A percentile compares a stretch with the other conserved stretches of the same genome.
Conservation (phyloP, 208 protist genomes). For the Strigomonas galati region DNA sequence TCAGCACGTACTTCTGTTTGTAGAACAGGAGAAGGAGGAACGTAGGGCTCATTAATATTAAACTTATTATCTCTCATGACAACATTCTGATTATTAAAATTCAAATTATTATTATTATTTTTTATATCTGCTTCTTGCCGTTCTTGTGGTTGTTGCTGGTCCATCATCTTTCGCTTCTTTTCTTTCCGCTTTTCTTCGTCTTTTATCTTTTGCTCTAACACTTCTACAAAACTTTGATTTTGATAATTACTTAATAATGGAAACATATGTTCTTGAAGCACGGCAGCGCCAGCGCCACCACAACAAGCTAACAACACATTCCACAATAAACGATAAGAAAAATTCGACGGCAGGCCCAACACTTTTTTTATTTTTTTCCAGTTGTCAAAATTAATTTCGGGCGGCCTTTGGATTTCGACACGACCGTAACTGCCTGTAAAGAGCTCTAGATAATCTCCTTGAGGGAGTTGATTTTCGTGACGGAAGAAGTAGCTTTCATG, state of each 20-base stretch:
- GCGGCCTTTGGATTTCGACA: constrained; percentile 69
- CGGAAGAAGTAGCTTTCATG: neutral
- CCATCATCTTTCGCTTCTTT: too few relatives aligned
- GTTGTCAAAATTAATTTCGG: constrained; percentile 38
- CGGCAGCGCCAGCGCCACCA: constrained; percentile 30
- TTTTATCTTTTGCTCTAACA: too few relatives aligned
- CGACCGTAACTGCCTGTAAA: constrained; percentile 71
- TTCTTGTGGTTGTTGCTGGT: too few relatives aligned
- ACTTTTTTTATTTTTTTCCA: constrained; percentile 32
- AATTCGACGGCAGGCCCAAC: constrained; percentile 41
- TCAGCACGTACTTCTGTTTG: too few relatives aligned
- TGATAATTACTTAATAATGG: constrained; percentile 28
- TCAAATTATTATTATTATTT: constrained; percentile 10
- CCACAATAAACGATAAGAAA: constrained; percentile 68
- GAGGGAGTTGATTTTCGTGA: too few relatives aligned
- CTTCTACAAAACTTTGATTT: constrained; percentile 12
- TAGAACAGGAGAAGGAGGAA: too few relatives aligned
- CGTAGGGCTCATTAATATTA: too few relatives aligned
- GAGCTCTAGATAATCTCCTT: constrained; percentile 30
- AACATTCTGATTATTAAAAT: neutral
- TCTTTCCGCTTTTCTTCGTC: too few relatives aligned
- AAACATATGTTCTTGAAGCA: constrained; percentile 35
- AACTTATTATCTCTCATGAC: too few relatives aligned
- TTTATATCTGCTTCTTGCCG: too few relatives aligned
- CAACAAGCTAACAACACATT: constrained; percentile 64